Evolutionary conservation across 768 basidiomycete species (phyloP).

Genomic region (Lactifluus subvellereus): DNA sequence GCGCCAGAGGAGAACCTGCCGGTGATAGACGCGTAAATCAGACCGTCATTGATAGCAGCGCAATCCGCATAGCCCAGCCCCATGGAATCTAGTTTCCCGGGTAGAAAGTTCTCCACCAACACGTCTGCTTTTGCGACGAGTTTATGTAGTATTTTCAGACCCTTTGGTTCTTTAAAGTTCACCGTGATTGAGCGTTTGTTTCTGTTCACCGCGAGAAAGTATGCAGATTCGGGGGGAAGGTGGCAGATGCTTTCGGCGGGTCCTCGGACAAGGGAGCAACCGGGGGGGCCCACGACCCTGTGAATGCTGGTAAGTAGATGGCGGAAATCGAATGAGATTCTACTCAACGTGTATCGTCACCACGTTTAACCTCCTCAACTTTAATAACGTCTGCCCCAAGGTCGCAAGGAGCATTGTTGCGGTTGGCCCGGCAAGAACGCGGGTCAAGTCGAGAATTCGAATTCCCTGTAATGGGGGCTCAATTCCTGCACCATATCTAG

Average conservation of each 20-base stretch:
- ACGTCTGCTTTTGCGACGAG: slow-evolving; percentile 74
- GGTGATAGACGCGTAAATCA: slow-evolving; percentile 88
- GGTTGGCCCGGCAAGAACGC: slow-evolving; percentile 87
- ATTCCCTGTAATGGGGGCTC: slow-evolving; percentile 75
- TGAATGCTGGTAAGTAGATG: background rate
- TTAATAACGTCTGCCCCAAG: slow-evolving; percentile 92
- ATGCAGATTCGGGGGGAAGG: slow-evolving; percentile 86
- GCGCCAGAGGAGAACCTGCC: slow-evolving; percentile 40
- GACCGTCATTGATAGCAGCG: slow-evolving; percentile 61
- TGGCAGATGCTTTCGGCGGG: slow-evolving; percentile 50
- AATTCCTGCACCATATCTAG: slow-evolving; percentile 41
- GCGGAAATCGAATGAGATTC: slow-evolving; percentile 8
- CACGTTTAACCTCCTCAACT: slow-evolving; percentile 71
- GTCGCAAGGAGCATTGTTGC: slow-evolving; percentile 94
- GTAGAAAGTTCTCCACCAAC: slow-evolving; percentile 83
- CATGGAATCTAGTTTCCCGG: slow-evolving; percentile 78
- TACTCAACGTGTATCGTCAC: slow-evolving; percentile 80
- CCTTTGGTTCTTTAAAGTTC: slow-evolving; percentile 76
- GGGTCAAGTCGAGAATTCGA: slow-evolving; percentile 81
- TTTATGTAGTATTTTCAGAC: slow-evolving; percentile 65
- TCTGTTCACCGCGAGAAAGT: slow-evolving; percentile 84
- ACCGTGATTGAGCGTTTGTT: slow-evolving; percentile 88
- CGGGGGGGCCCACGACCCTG: slow-evolving; percentile 35
- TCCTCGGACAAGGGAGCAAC: slow-evolving; percentile 36
- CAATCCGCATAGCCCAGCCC: slow-evolving; percentile 87